These are phyloP conservation scores for Leptodermis oblonga DNA, from an alignment of 257 asterid species.

Conservation along the genomic window DNA sequence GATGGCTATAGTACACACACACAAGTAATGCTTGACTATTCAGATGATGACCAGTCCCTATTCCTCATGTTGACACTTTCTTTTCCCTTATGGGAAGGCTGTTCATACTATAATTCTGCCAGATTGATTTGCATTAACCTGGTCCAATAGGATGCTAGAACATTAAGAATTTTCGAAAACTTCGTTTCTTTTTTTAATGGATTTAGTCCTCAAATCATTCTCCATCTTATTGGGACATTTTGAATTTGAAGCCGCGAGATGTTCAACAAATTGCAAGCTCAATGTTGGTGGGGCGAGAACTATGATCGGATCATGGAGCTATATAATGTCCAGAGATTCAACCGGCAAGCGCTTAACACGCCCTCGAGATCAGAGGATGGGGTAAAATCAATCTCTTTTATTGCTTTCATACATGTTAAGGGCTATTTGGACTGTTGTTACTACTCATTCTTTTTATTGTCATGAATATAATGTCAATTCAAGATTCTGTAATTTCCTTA, in stretches of 20 bases:
- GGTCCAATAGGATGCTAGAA: neutral
- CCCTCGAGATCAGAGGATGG: conserved; percentile 86
- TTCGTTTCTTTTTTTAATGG: neutral
- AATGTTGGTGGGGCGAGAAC: conserved; percentile 90
- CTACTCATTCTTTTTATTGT: neutral
- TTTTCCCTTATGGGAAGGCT: neutral
- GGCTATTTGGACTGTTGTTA: neutral
- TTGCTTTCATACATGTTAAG: neutral
- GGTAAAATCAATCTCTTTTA: conserved; percentile 35
- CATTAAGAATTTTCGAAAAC: neutral
- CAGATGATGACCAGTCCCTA: neutral
- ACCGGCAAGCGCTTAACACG: conserved; percentile 68
- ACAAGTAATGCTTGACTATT: neutral
- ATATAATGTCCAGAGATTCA: conserved; percentile 78
- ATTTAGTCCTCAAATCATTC: conserved; percentile 14
- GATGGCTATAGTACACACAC: neutral
- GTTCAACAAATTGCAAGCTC: conserved; percentile 88
- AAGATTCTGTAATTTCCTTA: neutral
- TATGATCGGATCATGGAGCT: conserved; percentile 86
- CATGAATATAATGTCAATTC: neutral
- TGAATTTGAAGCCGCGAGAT: conserved; percentile 63
- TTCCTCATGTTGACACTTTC: neutral
- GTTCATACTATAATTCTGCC: neutral
- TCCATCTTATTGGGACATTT: conserved; percentile 8
- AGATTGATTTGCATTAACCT: neutral